Conservation (phyloP, 192 early-diverging fungal genomes). For the Backusella circina region DNA sequence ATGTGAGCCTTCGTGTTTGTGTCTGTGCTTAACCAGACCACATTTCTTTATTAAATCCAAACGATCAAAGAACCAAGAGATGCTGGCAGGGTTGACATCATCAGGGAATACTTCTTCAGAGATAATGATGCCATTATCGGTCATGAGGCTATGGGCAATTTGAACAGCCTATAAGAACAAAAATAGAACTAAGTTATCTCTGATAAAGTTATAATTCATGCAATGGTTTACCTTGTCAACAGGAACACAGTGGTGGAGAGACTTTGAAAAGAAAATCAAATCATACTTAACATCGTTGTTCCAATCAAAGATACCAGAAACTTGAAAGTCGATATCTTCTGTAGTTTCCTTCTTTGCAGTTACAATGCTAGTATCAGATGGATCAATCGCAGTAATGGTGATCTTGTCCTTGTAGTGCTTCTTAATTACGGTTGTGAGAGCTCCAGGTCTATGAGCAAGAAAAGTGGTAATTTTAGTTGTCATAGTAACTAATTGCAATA, state of each 20-base stretch:
- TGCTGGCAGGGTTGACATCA: background rate
- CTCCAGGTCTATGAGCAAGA: background rate
- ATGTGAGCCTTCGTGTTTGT: background rate
- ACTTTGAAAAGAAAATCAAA: slow-evolving; percentile 18
- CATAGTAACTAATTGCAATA: background rate
- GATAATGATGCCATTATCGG: background rate
- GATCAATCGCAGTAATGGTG: slow-evolving; percentile 3
- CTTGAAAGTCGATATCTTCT: background rate
- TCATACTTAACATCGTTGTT: background rate
- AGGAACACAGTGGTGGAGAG: slow-evolving; percentile 16
- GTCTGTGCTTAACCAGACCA: background rate
- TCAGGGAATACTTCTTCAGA: slow-evolving; percentile 5
- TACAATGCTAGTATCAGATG: background rate
- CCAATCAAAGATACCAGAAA: slow-evolving; percentile 6
- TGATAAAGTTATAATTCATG: background rate
- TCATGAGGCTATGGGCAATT: background rate
- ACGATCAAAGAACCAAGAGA: slow-evolving; percentile 12
- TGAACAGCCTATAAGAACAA: background rate
- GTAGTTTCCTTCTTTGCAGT: background rate
- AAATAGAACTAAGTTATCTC: background rate
- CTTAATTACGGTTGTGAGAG: background rate
- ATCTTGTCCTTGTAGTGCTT: background rate
- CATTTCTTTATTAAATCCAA: background rate
- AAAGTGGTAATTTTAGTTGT: background rate
- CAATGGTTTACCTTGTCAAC: slow-evolving; percentile 5